phyloP scores from a whole-genome alignment of 306 rosid species.

The Alnus glutinosa region DNA sequence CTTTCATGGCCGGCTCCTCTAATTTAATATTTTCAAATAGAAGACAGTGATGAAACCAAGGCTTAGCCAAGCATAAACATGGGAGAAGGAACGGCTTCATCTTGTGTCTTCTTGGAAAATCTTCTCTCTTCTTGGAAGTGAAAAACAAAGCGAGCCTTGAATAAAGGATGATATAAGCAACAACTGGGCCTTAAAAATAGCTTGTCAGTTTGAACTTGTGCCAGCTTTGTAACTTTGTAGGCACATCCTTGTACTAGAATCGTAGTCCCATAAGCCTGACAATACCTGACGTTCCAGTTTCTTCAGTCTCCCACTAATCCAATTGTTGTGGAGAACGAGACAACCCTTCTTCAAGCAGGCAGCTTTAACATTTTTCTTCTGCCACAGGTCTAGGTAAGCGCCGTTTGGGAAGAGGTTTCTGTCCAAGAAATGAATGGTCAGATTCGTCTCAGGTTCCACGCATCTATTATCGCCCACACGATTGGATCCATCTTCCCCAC shows the following conservation, averaged over 20 bases:
- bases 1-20: conserved; percentile 39
- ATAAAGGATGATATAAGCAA: conserved; percentile 38
- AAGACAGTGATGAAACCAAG: conserved; percentile 41
- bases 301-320: conserved; percentile 90
- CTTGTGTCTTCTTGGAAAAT: conserved; percentile 5
- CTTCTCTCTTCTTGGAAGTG: conserved; percentile 19
- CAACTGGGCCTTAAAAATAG: conserved; percentile 35
- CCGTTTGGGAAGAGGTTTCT: conserved; percentile 91
- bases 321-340: conserved; percentile 75
- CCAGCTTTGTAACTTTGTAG: conserved; percentile 31
- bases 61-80: conserved; percentile 33
- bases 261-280: conserved; percentile 92
- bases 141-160: conserved; percentile 34
- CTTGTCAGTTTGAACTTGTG: conserved; percentile 30
- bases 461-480: conserved; percentile 58
- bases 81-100: conserved; percentile 26
- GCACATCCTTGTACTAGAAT: conserved; percentile 78
- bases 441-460: conserved; percentile 77
- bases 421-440: conserved; percentile 77
- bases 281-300: conserved; percentile 78
- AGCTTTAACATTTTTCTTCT: conserved; percentile 46
- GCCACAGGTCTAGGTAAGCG: conserved; percentile 79
- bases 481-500: conserved; percentile 73
- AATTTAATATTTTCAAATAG: conserved; percentile 21
- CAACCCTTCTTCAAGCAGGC: conserved; percentile 66